Evolutionary conservation across 148 eudicot genomes (phyloP).

Genomic region (Rhododendron simsii): DNA sequence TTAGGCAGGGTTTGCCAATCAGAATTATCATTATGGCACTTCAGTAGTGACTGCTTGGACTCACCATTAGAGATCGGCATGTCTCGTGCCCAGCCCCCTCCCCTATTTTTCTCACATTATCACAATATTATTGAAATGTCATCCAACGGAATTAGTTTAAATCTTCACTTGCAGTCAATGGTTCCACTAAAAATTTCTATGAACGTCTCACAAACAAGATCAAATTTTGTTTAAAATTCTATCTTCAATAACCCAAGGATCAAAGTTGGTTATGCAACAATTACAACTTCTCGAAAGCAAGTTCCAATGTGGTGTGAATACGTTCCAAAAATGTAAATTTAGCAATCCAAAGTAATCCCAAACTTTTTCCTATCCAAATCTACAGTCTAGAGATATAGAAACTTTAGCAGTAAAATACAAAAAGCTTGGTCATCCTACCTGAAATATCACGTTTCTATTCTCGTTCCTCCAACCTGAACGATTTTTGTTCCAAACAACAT

Average conservation of each 20-base stretch:
- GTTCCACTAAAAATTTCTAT: neutral
- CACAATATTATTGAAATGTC: neutral
- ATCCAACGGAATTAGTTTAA: neutral
- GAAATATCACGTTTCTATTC: neutral
- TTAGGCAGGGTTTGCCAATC: neutral
- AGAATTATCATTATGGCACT: neutral
- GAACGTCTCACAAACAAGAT: neutral
- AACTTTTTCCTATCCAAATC: neutral
- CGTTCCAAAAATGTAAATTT: neutral
- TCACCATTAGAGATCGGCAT: neutral
- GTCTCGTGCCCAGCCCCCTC: neutral
- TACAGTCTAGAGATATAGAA: neutral
- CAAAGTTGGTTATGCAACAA: neutral
- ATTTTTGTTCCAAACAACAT: neutral
- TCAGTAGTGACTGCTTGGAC: neutral
- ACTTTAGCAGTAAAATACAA: neutral
- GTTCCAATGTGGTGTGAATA: neutral
- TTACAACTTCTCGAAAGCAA: neutral
- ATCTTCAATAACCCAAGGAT: neutral
- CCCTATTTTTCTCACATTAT: neutral
- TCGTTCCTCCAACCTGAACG: neutral
- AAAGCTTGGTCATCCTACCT: neutral
- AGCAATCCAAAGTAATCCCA: neutral
- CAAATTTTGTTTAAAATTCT: neutral
- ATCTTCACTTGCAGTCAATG: neutral